phyloP scores from a whole-genome alignment of 768 basidiomycete genomes.

The Lentinus brumalis region DNA sequence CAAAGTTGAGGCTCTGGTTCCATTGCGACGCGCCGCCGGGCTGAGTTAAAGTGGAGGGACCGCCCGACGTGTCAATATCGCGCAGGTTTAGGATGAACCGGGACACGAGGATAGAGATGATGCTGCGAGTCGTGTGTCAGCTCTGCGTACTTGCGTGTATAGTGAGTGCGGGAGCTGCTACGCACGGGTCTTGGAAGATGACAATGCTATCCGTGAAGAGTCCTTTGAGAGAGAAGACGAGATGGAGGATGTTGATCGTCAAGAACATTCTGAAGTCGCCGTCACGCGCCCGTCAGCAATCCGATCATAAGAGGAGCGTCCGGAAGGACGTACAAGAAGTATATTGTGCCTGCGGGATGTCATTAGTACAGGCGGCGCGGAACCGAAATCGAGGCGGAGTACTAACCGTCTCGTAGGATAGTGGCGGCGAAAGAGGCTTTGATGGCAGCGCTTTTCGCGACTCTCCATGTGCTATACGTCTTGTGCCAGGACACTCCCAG shows the following conservation, averaged over 20 bases:
- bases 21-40: no score
- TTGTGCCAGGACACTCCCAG: background rate
- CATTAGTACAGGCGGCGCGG: no score
- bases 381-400: background rate
- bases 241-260: background rate
- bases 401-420: background rate
- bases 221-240: background rate
- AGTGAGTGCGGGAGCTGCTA: background rate
- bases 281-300: background rate
- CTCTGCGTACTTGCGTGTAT: background rate
- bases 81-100: conserved; percentile 6
- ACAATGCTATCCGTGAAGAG: background rate
- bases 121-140: background rate
- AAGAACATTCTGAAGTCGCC: background rate
- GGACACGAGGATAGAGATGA: background rate
- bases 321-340: no score
- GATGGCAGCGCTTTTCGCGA: background rate
- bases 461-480: background rate
- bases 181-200: background rate
- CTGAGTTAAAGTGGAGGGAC: no score
- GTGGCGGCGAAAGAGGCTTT: background rate
- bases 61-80: background rate
- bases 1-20: background rate
- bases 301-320: background rate
- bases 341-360: no score